Conservation (phyloP, 495 filamentous ascomycete species). For the Penicillium ochrochloron region DNA sequence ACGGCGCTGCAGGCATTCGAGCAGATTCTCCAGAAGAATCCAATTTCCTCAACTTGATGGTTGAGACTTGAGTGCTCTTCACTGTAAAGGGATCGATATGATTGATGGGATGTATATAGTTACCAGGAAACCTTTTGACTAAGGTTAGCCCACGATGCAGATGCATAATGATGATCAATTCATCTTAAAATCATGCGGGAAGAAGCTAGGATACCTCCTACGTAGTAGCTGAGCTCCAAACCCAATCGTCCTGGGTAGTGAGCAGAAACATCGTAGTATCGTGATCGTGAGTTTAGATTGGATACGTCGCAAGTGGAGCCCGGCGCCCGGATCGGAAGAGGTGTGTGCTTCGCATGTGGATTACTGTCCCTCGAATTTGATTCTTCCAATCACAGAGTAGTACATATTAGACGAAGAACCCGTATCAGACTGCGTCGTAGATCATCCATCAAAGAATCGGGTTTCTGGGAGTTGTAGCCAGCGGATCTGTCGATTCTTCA, state of each 20-base stretch:
- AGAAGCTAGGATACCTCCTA: no score
- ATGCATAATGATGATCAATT: not conserved
- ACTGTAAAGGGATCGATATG: not conserved
- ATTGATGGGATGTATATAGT: not conserved
- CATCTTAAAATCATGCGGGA: no score
- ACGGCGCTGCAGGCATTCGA: slow-evolving; percentile 55
- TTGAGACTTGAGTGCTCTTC: not conserved
- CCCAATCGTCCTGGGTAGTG: not conserved
- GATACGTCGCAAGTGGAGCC: not conserved
- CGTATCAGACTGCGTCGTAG: not conserved
- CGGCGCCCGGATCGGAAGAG: not conserved
- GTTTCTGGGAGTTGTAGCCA: not conserved
- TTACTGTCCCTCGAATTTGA: not conserved
- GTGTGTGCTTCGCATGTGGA: not conserved
- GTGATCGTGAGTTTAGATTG: not conserved
- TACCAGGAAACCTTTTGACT: not conserved
- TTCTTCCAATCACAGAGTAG: not conserved
- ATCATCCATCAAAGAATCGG: slow-evolving; percentile 1
- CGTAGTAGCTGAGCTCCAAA: no score
- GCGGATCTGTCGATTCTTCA: not conserved
- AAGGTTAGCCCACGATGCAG: not conserved
- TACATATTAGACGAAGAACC: not conserved
- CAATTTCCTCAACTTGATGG: slow-evolving; percentile 19
- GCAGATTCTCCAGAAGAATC: slow-evolving; percentile 49
- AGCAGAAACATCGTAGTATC: not conserved